Percentiles rank a stretch among this genome's conserved stretches.
Conservation (phyloP, 2,329 filamentous ascomycete species). For the Sarocladium strictum region DNA sequence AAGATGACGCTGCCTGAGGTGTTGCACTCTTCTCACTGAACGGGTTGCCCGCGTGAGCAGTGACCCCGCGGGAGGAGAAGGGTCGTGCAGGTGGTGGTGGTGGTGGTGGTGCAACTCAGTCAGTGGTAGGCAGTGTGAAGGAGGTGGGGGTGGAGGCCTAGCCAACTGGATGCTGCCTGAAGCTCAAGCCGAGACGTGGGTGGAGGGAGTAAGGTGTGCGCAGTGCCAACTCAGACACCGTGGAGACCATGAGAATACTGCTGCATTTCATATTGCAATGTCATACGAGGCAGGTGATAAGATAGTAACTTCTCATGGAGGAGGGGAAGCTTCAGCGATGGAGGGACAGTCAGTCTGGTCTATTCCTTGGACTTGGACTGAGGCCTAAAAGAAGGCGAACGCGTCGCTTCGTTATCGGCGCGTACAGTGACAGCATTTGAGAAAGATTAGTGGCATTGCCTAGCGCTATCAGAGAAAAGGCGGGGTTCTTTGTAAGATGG, state of each 20-base stretch:
- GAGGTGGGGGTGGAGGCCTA: background rate
- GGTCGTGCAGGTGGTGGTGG: background rate
- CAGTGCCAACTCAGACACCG: background rate
- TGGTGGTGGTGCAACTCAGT: conserved; percentile 8
- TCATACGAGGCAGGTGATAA: no score
- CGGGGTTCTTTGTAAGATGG: background rate
- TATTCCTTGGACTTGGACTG: background rate
- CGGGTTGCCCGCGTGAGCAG: conserved; percentile 7
- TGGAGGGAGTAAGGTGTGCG: background rate
- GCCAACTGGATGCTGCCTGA: conserved; percentile 11
- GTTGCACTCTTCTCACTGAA: background rate
- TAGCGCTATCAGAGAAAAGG: conserved; percentile 3
- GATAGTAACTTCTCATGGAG: background rate
- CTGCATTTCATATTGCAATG: no score
- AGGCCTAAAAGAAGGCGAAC: background rate
- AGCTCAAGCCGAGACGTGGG: conserved; percentile 4
- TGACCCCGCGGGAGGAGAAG: conserved; percentile 9
- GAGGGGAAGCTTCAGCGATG: background rate
- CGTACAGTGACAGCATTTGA: background rate
- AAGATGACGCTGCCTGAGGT: conserved; percentile 8
- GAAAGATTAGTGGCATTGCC: background rate
- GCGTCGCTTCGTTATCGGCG: conserved; percentile 5
- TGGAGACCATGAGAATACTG: background rate
- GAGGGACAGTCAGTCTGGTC: background rate
- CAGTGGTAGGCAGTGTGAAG: background rate